Percentiles rank a stretch among this genome's conserved stretches.
phyloP scores from a whole-genome alignment of 164 flowering plant species.

The Vitis rotundifolia region DNA sequence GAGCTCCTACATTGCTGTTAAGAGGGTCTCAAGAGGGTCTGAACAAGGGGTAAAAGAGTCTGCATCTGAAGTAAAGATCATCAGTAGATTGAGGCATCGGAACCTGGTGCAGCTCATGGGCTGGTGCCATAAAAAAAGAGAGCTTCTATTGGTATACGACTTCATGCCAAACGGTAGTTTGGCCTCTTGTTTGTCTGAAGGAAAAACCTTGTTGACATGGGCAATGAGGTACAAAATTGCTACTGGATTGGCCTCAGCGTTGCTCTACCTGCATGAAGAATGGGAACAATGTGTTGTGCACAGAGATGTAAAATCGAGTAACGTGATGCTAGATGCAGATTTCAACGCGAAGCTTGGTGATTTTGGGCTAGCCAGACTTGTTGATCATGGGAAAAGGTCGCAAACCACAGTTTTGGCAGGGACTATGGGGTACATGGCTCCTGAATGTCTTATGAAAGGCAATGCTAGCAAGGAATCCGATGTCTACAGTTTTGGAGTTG shows the following conservation, averaged over 20 bases:
- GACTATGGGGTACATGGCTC: slow-evolving; percentile 5
- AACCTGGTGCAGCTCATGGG: not conserved
- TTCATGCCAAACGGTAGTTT: slow-evolving; percentile 4
- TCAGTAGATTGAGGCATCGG: slow-evolving; percentile 14
- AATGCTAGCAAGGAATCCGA: slow-evolving; percentile 3
- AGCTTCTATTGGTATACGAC: not conserved
- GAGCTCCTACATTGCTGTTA: slow-evolving; percentile 19
- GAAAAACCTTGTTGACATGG: not conserved
- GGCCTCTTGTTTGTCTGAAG: not conserved
- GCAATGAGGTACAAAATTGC: not conserved
- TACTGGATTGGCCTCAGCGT: not conserved
- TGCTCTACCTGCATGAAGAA: slow-evolving; percentile 6
- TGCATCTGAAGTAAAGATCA: slow-evolving; percentile 23
- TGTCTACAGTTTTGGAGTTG: slow-evolving; percentile 6
- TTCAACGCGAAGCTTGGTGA: slow-evolving; percentile 4
- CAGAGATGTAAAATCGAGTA: slow-evolving; percentile 4
- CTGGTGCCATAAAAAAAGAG: not conserved
- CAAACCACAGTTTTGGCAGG: not conserved
- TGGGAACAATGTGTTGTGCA: slow-evolving; percentile 4
- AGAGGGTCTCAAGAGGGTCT: slow-evolving; percentile 23
- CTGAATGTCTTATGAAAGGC: not conserved
- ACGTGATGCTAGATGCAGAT: slow-evolving; percentile 2
- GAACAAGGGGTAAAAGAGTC: slow-evolving; percentile 28
- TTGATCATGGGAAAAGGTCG: not conserved
- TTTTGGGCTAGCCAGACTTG: slow-evolving; percentile 5